Conservation (phyloP, 257 asterid species). For the Petunia secreta region DNA sequence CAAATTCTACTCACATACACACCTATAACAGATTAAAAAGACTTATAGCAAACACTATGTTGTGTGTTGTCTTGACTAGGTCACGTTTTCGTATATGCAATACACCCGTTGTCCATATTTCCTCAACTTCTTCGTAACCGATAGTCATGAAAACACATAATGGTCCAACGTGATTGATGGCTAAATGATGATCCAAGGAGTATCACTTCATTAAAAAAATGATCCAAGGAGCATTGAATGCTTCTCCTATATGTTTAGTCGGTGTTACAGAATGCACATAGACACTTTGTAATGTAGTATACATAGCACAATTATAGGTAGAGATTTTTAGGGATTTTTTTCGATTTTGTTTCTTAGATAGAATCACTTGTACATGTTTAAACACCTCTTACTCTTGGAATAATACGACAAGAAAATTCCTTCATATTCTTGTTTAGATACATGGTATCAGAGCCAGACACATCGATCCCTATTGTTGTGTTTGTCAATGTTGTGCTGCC, state of each 20-base stretch:
- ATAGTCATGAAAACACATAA: background rate
- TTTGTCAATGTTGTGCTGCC: too few species aligned
- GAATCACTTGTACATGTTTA: too few species aligned
- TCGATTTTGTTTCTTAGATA: too few species aligned
- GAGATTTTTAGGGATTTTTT: too few species aligned
- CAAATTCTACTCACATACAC: background rate
- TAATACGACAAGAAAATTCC: too few species aligned
- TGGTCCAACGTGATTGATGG: background rate
- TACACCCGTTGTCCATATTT: background rate
- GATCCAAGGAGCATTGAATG: slow-evolving; percentile 2
- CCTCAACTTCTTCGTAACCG: background rate
- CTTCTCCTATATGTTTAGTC: background rate
- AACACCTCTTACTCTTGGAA: too few species aligned
- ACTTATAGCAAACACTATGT: background rate
- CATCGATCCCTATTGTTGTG: too few species aligned
- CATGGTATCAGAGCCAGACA: too few species aligned
- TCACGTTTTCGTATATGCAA: background rate
- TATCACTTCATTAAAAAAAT: background rate
- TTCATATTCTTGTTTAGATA: too few species aligned
- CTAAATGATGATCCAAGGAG: background rate
- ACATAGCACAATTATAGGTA: too few species aligned
- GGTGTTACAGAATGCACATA: too few species aligned
- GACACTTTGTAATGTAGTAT: too few species aligned
- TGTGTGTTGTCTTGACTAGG: background rate
- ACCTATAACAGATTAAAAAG: background rate